Evolutionary conservation across 2,329 filamentous ascomycete genomes (phyloP), one percentile per base, ranked within the genome.

Genomic region (Sclerotinia sclerotiorum): DNA sequence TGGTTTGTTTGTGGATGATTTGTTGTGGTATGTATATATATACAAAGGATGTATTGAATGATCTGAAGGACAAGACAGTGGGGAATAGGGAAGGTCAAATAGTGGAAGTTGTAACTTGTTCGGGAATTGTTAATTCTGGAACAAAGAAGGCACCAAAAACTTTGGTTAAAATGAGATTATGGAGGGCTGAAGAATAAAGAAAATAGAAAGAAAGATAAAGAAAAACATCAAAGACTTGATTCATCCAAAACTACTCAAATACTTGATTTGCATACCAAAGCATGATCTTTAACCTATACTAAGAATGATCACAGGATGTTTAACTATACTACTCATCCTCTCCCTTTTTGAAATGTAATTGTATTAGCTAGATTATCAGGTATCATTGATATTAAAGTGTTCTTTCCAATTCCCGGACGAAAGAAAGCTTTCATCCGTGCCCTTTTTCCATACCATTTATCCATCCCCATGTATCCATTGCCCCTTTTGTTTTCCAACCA

Each of bases 341-440:
- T 35, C 29, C n/a, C 27, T 2, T 57, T 39, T 65, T 48, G 27
- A 48, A 48, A 56, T 56, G 21, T 32, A 46, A 42, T 54, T 35
- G 46, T 62, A 54, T 62, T 67, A 29, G 29, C 27, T 67, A 67
- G 24, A 60, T 58, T 61, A 58, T 60, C 54, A 56, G 65, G 65
- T 67, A 67, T 67, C 65, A 67, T 44, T 62, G 29, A 51, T 62
- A 51, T 62, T 62, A 62, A 67, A 67, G 24, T 54, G 32, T n/a
- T 67, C 49, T 67, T 44, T 67, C 56, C 48, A 67, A 54, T 39
- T 7, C 35, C 15, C 27, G 8, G 27, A 54, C 56, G 35, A 46
- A 67, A 44, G 44, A 56, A 65, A 65, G 19, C n/a, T 8, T 48
- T 62, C 13, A 32, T n/a, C 52, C 29, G 29, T 32, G 52, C 32